Conservation (phyloP, 108 stramenopile genomes). For the Conticribra guillardii region DNA sequence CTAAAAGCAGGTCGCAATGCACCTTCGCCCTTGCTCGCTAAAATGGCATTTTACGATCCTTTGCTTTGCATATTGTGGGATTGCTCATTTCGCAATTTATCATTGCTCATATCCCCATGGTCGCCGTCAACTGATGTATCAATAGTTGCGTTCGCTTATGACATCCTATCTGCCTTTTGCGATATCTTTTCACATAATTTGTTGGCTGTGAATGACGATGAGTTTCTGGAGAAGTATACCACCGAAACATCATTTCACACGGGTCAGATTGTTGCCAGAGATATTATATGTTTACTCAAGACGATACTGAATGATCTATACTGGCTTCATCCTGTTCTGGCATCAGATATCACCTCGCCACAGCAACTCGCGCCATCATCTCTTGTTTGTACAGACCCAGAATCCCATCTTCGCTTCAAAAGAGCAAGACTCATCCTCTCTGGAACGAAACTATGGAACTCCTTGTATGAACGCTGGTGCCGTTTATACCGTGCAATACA, state of each 20-base stretch:
- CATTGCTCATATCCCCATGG: constrained; percentile 19
- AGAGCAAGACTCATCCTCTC: constrained; percentile 66
- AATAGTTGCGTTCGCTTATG: constrained; percentile 21
- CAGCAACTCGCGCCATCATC: not conserved
- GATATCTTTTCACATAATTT: constrained; percentile 78
- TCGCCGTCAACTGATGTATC: not conserved
- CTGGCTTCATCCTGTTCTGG: constrained; percentile 74
- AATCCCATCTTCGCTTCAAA: constrained; percentile 27
- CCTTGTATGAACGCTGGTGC: constrained; percentile 85
- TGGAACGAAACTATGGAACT: constrained; percentile 87
- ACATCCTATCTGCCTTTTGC: constrained; percentile 65
- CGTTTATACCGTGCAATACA: constrained; percentile 58
- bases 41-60: constrained; percentile 50
- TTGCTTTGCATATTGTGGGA: constrained; percentile 38
- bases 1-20: constrained; percentile 51
- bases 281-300: constrained; percentile 52
- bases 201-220: constrained; percentile 77
- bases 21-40: constrained; percentile 62
- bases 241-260: not conserved
- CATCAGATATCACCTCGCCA: constrained; percentile 41
- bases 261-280: constrained; percentile 48
- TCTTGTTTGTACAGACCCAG: not conserved
- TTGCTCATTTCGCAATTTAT: constrained; percentile 7
- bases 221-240: constrained; percentile 60
- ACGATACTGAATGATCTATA: constrained; percentile 64